phyloP scores from a whole-genome alignment of 495 filamentous ascomycete genomes.

The Chaetomium fimeti region DNA sequence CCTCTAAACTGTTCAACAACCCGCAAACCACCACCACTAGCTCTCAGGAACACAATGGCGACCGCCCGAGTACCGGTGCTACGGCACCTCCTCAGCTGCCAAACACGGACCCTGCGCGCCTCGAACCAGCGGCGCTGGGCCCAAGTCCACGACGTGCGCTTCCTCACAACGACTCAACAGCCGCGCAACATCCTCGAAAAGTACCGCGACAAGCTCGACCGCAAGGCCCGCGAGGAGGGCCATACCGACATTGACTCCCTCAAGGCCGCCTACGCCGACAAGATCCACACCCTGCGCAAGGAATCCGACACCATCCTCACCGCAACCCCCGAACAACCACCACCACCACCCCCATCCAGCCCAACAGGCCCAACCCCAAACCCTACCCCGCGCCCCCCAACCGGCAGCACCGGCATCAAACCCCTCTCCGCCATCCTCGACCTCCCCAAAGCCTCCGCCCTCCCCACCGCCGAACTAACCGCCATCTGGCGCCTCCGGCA shows the following conservation, averaged over 20 bases:
- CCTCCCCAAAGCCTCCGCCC: constrained; percentile 65
- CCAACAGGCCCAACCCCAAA: constrained; percentile 26
- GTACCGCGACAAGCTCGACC: constrained; percentile 80
- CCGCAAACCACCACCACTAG: neutral
- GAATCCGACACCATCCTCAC: constrained; percentile 42
- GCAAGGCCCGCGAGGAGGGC: constrained; percentile 80
- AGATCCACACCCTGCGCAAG: constrained; percentile 65
- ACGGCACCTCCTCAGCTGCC: constrained; percentile 37
- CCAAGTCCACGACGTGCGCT: constrained; percentile 87
- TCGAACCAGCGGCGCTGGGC: constrained; percentile 77
- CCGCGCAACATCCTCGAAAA: constrained; percentile 69
- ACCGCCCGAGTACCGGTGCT: constrained; percentile 37
- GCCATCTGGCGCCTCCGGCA: constrained; percentile 91
- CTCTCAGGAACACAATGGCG: constrained; percentile 30
- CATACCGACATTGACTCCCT: constrained; percentile 70
- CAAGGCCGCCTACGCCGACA: constrained; percentile 77
- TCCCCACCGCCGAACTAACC: constrained; percentile 80
- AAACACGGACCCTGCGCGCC: constrained; percentile 29
- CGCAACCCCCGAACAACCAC: constrained; percentile 7
- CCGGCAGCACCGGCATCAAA: constrained; percentile 53
- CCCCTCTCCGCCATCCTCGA: constrained; percentile 81
- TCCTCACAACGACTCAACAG: constrained; percentile 61
- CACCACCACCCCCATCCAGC: constrained; percentile 14
- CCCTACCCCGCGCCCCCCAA: constrained; percentile 34
- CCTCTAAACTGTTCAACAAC: neutral